phyloP scores from a whole-genome alignment of 352 stramenopile species.

The Globisporangium paroecandrum region DNA sequence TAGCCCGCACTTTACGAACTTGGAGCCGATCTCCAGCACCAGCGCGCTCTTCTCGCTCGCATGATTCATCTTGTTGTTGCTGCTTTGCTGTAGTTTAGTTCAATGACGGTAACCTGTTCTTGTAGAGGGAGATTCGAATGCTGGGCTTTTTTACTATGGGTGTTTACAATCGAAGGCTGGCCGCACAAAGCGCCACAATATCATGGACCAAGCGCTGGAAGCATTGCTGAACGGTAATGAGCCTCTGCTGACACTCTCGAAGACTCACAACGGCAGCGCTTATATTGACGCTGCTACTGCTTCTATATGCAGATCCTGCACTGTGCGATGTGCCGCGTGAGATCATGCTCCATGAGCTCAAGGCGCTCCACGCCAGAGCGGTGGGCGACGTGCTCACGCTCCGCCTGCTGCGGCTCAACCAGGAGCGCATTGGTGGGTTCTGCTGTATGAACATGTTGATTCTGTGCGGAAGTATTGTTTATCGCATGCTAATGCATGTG shows the following conservation, averaged over 20 bases:
- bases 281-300: neutral
- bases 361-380: conserved; percentile 13
- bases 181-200: neutral
- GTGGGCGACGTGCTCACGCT: conserved; percentile 19
- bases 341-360: conserved; percentile 16
- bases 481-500: too few relatives aligned
- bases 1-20: conserved; percentile 67
- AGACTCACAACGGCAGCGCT: neutral
- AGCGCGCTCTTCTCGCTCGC: conserved; percentile 56
- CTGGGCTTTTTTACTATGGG: neutral
- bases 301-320: conserved; percentile 15
- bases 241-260: neutral
- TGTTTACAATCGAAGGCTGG: neutral
- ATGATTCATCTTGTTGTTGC: conserved; percentile 17
- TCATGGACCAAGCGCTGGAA: conserved; percentile 16
- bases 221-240: conserved; percentile 14
- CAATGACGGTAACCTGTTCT: neutral
- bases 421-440: conserved; percentile 12
- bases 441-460: neutral
- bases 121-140: conserved; percentile 10
- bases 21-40: conserved; percentile 72
- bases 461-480: too few relatives aligned
- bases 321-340: conserved; percentile 15
- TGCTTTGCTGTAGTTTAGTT: neutral
- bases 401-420: conserved; percentile 16